Conservation (phyloP, 75 land plant species). For the Pinus tabuliformis region DNA sequence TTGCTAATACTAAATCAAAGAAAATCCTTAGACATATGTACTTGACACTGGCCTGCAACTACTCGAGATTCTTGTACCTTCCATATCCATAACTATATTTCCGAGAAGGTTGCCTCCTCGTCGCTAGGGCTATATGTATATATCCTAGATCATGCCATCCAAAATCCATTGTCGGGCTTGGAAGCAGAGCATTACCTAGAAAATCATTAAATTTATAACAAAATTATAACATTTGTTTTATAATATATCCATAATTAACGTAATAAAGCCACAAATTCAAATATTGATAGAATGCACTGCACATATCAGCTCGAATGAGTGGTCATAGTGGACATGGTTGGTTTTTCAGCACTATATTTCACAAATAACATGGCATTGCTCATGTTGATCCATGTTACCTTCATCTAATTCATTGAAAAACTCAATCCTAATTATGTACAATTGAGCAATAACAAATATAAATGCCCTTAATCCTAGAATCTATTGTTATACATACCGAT, state of each 20-base stretch:
- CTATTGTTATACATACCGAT: no score
- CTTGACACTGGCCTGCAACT: no score
- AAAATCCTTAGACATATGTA: not conserved
- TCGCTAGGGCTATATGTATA: constrained; percentile 85
- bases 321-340: constrained; percentile 28
- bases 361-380: constrained; percentile 51
- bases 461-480: not conserved
- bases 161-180: constrained; percentile 77
- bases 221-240: not conserved
- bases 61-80: constrained; percentile 35
- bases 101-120: constrained; percentile 51
- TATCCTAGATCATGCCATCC: constrained; percentile 97
- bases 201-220: not conserved
- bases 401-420: constrained; percentile 43
- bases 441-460: not conserved
- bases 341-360: constrained; percentile 35
- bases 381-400: constrained; percentile 78
- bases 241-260: not conserved
- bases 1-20: no score
- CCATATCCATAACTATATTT: constrained; percentile 69
- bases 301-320: constrained; percentile 73
- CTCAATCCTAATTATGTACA: not conserved
- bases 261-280: not conserved
- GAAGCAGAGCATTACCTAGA: constrained; percentile 7
- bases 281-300: constrained; percentile 32